These are phyloP conservation scores for Didymella exigua DNA, from an alignment of 2,329 filamentous ascomycete species.

Conservation along the genomic window DNA sequence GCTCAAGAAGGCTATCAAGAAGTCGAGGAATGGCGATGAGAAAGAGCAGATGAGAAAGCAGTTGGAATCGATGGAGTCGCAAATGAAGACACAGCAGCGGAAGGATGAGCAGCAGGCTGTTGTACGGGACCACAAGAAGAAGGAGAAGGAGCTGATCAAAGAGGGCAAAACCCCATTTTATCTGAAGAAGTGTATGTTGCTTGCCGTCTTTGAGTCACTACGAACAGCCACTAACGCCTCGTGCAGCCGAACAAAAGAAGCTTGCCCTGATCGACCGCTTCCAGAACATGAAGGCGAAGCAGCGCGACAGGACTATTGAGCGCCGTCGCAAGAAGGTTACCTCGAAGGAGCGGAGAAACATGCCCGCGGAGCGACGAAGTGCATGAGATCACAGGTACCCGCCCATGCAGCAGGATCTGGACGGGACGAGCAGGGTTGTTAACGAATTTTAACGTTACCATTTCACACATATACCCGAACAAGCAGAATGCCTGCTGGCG, in stretches of 20 bases:
- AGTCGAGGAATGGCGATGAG: constrained; percentile 66
- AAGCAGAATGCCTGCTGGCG: constrained; percentile 1
- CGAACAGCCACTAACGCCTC: constrained; percentile 21
- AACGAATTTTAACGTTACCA: constrained; percentile 9
- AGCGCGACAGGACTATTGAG: constrained; percentile 85
- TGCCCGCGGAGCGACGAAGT: constrained; percentile 52
- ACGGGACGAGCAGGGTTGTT: constrained; percentile 14
- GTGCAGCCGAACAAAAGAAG: constrained; percentile 80
- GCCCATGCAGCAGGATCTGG: constrained; percentile 14
- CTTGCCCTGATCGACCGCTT: constrained; percentile 79
- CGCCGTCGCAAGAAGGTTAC: constrained; percentile 87
- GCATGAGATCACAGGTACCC: constrained; percentile 25
- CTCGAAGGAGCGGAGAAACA: constrained; percentile 76
- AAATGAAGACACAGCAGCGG: constrained; percentile 70
- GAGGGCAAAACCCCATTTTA: constrained; percentile 94
- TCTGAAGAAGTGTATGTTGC: constrained; percentile 71
- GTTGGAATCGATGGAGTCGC: constrained; percentile 78
- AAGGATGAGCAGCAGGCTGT: constrained; percentile 74
- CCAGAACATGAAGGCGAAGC: constrained; percentile 79
- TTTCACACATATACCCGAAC: constrained; percentile 13
- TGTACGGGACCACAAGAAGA: constrained; percentile 74
- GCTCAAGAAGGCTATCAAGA: constrained; percentile 70
- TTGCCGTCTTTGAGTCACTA: not conserved
- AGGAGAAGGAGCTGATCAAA: constrained; percentile 82
- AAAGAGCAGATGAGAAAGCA: constrained; percentile 74